Evolutionary conservation across 2,329 filamentous ascomycete genomes (phyloP).

Genomic region (Aspergillus uvarum): DNA sequence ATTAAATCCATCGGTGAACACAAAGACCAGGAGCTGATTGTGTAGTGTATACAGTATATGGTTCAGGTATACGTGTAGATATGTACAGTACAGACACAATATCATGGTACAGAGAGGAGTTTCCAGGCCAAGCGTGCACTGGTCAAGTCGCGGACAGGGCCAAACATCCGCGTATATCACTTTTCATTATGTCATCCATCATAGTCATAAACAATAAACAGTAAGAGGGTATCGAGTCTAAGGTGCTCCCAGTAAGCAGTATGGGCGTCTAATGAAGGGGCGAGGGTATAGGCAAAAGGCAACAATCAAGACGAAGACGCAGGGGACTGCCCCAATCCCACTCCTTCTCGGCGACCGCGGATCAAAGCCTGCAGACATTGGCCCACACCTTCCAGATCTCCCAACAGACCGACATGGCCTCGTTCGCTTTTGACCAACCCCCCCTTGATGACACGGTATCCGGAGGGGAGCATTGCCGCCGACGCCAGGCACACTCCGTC

Average conservation of each 20-base stretch:
- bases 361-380: slow-evolving; percentile 68
- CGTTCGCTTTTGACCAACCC: slow-evolving; percentile 77
- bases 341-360: slow-evolving; percentile 67
- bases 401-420: slow-evolving; percentile 83
- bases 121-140: not conserved
- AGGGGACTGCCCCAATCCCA: slow-evolving; percentile 58
- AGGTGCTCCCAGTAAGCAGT: not conserved
- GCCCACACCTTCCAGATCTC: slow-evolving; percentile 79
- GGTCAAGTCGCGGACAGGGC: not conserved
- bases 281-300: not conserved
- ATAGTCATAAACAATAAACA: slow-evolving; percentile 2
- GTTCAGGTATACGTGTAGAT: no score
- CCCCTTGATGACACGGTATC: slow-evolving; percentile 71
- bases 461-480: slow-evolving; percentile 79
- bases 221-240: not conserved
- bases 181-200: slow-evolving; percentile 3
- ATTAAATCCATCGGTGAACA: no score
- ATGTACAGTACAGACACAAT: not conserved
- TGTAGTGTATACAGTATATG: no score
- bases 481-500: slow-evolving; percentile 86
- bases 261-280: slow-evolving; percentile 4
- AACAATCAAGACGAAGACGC: not conserved
- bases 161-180: not conserved
- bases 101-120: not conserved
- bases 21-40: no score